Conservation (phyloP, 1,139 yeast species). For the Debaryomyces psychrophilus region DNA sequence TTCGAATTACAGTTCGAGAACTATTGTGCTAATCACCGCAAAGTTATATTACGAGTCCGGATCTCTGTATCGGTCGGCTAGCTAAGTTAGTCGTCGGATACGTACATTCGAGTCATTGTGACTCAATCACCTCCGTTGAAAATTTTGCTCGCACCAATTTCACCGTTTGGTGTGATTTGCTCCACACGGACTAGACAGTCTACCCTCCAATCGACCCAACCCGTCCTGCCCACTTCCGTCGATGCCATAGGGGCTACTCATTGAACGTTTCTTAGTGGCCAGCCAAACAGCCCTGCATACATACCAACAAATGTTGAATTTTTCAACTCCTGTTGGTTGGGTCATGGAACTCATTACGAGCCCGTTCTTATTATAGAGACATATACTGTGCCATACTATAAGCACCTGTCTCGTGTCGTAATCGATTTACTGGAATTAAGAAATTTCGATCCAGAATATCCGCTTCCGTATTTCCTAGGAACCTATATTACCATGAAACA, state of each 20-base stretch:
- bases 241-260: background rate
- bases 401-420: background rate
- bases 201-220: background rate
- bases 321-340: slow-evolving; percentile 3
- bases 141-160: no score
- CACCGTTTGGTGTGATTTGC: no score
- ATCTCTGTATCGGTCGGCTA: background rate
- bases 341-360: slow-evolving; percentile 1
- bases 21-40: background rate
- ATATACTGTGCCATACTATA: background rate
- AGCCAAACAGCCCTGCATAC: background rate
- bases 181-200: background rate
- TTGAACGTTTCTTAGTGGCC: background rate
- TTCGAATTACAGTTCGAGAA: background rate
- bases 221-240: background rate
- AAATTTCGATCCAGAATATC: no score
- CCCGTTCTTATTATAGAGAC: background rate
- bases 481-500: no score
- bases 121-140: background rate
- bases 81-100: background rate
- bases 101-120: background rate
- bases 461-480: no score
- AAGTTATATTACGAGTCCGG: background rate
- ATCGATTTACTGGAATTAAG: background rate
- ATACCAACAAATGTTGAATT: slow-evolving; percentile 3